Evolutionary conservation across 192 early-diverging fungal genomes (phyloP).

Genomic region (Backusella morwellensis): DNA sequence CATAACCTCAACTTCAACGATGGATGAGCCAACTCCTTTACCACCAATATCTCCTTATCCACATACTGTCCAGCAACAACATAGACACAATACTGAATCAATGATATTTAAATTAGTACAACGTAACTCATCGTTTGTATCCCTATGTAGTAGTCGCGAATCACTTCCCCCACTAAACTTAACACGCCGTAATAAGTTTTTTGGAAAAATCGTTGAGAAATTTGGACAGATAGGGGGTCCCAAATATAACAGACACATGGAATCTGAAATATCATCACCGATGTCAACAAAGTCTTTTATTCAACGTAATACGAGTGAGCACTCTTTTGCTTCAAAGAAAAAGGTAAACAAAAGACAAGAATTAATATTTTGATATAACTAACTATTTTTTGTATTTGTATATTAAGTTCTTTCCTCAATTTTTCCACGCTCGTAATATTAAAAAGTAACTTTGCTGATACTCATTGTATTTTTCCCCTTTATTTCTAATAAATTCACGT

Average conservation of each 20-base stretch:
- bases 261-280: neutral
- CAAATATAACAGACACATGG: neutral
- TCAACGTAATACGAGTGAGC: neutral
- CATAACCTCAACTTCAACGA: neutral
- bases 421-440: constrained; percentile 7
- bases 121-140: neutral
- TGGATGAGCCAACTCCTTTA: neutral
- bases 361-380: neutral
- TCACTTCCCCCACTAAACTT: neutral
- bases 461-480: neutral
- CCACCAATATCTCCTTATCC: neutral
- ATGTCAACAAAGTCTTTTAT: neutral
- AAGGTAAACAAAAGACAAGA: neutral
- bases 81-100: neutral
- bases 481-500: neutral
- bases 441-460: neutral
- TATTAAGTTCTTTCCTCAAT: constrained; percentile 4
- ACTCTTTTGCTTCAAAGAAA: neutral
- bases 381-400: neutral
- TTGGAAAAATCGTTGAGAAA: constrained; percentile 14
- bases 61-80: constrained; percentile 1
- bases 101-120: constrained; percentile 9
- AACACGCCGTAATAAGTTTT: constrained; percentile 5
- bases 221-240: constrained; percentile 11
- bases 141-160: neutral